Percentiles rank a stretch among this genome's conserved stretches.
These are phyloP conservation scores for Metroxylon sagu DNA, from an alignment of 176 grass and related monocot species.

Conservation along the genomic window DNA sequence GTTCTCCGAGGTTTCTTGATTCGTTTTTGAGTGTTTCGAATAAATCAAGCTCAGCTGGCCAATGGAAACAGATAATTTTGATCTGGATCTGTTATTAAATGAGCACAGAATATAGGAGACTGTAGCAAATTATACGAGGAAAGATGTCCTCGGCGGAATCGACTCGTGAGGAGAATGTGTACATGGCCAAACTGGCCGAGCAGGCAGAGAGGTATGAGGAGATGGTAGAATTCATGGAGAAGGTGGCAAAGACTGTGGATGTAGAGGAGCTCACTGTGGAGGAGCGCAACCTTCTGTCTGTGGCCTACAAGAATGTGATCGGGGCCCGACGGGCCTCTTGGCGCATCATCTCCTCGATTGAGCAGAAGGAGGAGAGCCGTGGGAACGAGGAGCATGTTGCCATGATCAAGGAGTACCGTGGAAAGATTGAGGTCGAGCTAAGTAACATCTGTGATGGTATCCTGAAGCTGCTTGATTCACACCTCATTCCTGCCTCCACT, in stretches of 20 bases:
- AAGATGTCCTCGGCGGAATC: background rate
- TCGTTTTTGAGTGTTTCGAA: no score
- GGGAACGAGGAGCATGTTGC: conserved; percentile 14
- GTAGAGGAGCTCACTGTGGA: conserved; percentile 8
- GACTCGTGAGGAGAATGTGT: conserved; percentile 16
- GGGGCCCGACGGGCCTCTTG: conserved; percentile 15
- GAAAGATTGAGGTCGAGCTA: conserved; percentile 10
- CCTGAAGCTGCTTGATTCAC: conserved; percentile 15
- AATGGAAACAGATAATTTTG: no score
- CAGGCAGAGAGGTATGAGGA: conserved; percentile 16
- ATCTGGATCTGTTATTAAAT: background rate
- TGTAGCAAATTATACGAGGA: background rate
- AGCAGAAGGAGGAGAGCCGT: conserved; percentile 15
- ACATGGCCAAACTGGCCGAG: conserved; percentile 16
- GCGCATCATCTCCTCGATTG: conserved; percentile 18
- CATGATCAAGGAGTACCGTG: conserved; percentile 13
- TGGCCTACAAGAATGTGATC: conserved; percentile 18
- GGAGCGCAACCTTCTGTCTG: conserved; percentile 18
- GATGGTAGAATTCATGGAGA: conserved; percentile 21
- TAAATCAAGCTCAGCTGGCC: no score
- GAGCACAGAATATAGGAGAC: background rate
- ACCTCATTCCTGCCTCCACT: conserved; percentile 1
- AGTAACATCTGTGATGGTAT: conserved; percentile 17
- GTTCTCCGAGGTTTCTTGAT: no score
- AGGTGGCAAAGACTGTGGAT: conserved; percentile 11